These are phyloP conservation scores for Barnettozyma vustinii DNA, from an alignment of 805 yeast species.

Conservation along the genomic window DNA sequence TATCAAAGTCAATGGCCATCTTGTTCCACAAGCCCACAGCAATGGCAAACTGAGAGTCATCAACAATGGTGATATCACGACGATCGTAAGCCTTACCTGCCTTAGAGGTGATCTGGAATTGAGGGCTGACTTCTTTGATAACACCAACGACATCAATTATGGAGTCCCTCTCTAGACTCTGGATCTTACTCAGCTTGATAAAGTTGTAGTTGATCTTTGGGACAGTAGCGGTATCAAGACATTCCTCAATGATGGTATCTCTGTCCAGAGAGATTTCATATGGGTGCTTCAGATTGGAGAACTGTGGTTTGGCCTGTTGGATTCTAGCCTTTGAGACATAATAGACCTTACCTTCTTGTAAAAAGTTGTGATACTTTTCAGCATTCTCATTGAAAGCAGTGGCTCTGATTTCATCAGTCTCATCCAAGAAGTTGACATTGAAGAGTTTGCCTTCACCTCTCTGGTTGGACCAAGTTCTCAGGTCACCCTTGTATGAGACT, in stretches of 20 bases:
- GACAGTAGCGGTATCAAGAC: conserved; percentile 56
- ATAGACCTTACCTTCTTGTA: conserved; percentile 88
- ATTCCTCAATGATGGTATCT: conserved; percentile 70
- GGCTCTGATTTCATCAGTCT: conserved; percentile 93
- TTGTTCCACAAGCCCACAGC: conserved; percentile 88
- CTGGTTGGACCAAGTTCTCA: conserved; percentile 81
- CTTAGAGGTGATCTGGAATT: conserved; percentile 75
- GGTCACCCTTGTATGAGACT: conserved; percentile 80
- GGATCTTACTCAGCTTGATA: conserved; percentile 60
- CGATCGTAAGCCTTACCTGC: conserved; percentile 91
- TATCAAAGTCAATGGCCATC: conserved; percentile 69
- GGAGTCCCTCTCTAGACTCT: conserved; percentile 62
- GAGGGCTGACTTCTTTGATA: conserved; percentile 68
- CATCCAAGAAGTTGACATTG: conserved; percentile 83
- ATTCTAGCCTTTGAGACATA: conserved; percentile 78
- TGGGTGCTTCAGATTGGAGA: conserved; percentile 77
- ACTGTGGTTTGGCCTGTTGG: conserved; percentile 79
- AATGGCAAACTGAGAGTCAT: conserved; percentile 71
- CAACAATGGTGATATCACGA: conserved; percentile 84
- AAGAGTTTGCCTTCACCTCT: conserved; percentile 89
- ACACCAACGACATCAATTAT: conserved; percentile 86
- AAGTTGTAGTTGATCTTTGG: conserved; percentile 80
- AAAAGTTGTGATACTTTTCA: conserved; percentile 64
- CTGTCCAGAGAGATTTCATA: conserved; percentile 81
- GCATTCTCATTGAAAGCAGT: conserved; percentile 90